Conservation (phyloP, 257 asterid species). For the Salvia miltiorrhiza region DNA sequence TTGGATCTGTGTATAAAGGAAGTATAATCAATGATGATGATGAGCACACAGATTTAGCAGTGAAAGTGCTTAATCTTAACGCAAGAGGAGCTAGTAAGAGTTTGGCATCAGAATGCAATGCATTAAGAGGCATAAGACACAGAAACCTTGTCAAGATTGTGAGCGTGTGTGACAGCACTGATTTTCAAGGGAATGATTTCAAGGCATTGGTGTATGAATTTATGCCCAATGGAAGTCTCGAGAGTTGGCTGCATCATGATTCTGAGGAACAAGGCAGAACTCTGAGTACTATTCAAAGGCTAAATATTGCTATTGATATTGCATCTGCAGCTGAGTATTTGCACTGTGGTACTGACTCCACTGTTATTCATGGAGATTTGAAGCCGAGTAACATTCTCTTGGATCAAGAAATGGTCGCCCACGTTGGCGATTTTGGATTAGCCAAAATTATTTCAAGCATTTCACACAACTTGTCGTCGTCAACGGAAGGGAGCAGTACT, state of each 20-base stretch:
- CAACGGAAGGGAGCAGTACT: slow-evolving; percentile 3
- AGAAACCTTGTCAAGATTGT: background rate
- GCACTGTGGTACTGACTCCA: slow-evolving; percentile 1
- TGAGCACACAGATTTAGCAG: background rate
- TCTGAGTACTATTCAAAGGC: background rate
- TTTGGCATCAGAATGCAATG: background rate
- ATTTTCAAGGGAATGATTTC: background rate
- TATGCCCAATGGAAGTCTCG: background rate
- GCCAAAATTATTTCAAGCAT: no score
- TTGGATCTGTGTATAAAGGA: background rate
- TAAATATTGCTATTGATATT: slow-evolving; percentile 26
- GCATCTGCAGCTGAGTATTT: background rate
- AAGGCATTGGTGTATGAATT: background rate
- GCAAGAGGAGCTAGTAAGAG: background rate
- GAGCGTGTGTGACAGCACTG: background rate
- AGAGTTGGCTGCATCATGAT: background rate
- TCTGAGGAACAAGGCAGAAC: background rate
- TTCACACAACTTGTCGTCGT: background rate
- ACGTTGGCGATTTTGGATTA: no score
- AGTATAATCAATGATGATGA: background rate
- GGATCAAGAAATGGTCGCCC: background rate
- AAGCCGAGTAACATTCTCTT: background rate
- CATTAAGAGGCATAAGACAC: background rate
- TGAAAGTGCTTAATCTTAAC: background rate
- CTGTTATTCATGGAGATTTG: slow-evolving; percentile 24